Evolutionary conservation across 176 grass and related monocot species (phyloP).

Genomic region (Zoysia pacifica): DNA sequence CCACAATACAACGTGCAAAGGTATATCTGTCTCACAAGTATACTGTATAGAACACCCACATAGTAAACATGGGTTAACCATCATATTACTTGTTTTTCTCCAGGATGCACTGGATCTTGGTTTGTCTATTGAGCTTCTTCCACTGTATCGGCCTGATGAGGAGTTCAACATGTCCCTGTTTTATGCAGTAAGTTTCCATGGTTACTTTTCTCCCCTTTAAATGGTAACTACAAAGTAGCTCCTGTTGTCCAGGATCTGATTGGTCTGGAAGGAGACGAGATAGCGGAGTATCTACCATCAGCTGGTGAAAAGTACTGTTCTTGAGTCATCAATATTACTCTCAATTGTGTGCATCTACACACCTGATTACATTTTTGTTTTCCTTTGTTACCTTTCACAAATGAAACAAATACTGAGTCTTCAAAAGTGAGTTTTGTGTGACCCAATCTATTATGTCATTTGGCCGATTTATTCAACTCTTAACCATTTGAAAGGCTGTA

Average conservation of each 20-base stretch:
- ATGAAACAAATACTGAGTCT: not conserved
- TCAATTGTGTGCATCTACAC: constrained; percentile 5
- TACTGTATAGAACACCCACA: not conserved
- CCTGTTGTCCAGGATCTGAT: constrained; percentile 64
- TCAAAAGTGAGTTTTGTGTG: constrained; percentile 12
- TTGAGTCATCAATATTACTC: constrained; percentile 22
- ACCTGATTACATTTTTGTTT: constrained; percentile 3
- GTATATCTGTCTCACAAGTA: constrained; percentile 34
- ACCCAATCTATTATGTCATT: not conserved
- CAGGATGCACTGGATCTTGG: constrained; percentile 94
- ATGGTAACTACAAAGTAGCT: constrained; percentile 33
- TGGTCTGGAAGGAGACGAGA: constrained; percentile 77
- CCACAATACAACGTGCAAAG: constrained; percentile 81
- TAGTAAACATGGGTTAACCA: not conserved
- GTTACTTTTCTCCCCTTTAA: not conserved
- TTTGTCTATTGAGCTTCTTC: constrained; percentile 90
- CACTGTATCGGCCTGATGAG: constrained; percentile 63
- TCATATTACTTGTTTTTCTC: constrained; percentile 19
- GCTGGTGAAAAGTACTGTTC: constrained; percentile 76
- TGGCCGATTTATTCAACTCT: not conserved
- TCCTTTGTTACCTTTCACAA: constrained; percentile 14
- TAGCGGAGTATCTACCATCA: constrained; percentile 73
- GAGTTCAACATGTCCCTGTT: constrained; percentile 82
- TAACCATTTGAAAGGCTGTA: constrained; percentile 12
- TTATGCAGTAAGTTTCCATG: constrained; percentile 73